A percentile compares a stretch with the other conserved stretches of the same genome.
These are phyloP conservation scores for Fusarium protoensiforme DNA, from an alignment of 2,329 filamentous ascomycete species.

Conservation along the genomic window DNA sequence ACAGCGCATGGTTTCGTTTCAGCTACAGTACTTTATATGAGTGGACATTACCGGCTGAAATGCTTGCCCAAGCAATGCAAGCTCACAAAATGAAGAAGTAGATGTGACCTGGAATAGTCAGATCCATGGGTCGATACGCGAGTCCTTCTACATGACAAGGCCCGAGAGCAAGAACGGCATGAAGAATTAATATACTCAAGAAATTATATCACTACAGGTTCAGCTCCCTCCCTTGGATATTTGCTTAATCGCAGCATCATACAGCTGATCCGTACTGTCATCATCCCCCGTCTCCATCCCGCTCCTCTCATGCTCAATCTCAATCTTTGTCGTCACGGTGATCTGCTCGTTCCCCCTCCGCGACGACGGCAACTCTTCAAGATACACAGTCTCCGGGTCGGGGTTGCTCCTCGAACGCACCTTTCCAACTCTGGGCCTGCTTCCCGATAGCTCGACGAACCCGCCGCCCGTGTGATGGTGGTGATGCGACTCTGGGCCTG, in stretches of 20 bases:
- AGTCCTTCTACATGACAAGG: background rate
- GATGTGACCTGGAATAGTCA: too few species aligned
- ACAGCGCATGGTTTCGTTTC: background rate
- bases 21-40: background rate
- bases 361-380: slow-evolving; percentile 1
- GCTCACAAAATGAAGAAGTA: too few species aligned
- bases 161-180: background rate
- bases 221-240: slow-evolving; percentile 4
- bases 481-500: background rate
- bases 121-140: background rate
- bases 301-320: background rate
- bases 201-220: background rate
- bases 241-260: slow-evolving; percentile 21
- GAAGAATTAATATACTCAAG: background rate
- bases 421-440: background rate
- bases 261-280: slow-evolving; percentile 10
- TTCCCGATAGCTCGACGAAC: slow-evolving; percentile 1
- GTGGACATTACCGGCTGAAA: background rate
- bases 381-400: background rate
- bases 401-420: background rate
- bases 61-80: background rate
- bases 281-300: background rate
- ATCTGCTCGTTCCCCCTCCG: background rate
- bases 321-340: background rate
- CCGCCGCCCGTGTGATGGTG: background rate